Conservation (phyloP, 2,329 filamentous ascomycete species). For the Cercospora citrullina region DNA sequence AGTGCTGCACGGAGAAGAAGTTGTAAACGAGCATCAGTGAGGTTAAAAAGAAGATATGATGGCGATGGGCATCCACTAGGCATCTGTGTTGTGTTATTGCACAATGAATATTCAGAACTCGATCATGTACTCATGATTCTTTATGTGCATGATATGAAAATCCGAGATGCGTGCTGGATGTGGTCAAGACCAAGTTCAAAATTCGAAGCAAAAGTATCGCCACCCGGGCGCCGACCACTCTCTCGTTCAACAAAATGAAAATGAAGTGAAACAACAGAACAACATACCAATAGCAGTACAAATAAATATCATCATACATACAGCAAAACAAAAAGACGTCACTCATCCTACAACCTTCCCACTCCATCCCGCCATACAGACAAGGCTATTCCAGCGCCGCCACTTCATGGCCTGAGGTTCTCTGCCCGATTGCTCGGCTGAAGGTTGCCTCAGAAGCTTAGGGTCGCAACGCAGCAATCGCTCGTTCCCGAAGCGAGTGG, state of each 20-base stretch:
- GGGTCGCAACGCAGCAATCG: slow-evolving; percentile 50
- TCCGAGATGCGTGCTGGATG: not conserved
- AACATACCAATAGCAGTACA: not conserved
- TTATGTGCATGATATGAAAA: not conserved
- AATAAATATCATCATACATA: not conserved
- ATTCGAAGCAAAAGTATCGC: not conserved
- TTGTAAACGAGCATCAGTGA: not conserved
- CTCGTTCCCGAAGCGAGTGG: slow-evolving; percentile 58
- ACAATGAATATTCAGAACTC: too few relatives aligned
- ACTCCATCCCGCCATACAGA: slow-evolving; percentile 37
- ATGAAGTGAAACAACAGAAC: not conserved
- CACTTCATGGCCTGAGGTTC: slow-evolving; percentile 55
- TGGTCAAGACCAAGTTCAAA: not conserved
- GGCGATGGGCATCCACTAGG: not conserved
- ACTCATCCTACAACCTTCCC: slow-evolving; percentile 33
- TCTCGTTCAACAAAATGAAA: not conserved
- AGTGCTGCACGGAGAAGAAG: slow-evolving; percentile 14
- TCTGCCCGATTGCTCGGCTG: slow-evolving; percentile 63
- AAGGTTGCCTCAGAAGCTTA: slow-evolving; percentile 56
- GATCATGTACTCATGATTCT: not conserved
- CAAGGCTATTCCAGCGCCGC: slow-evolving; percentile 56
- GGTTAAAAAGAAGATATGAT: not conserved
- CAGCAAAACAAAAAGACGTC: slow-evolving; percentile 39
- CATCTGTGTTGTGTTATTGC: not conserved
- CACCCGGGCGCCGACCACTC: not conserved